phyloP scores from a whole-genome alignment of 106 monocot genomes.

The Platanthera guangdongensis region DNA sequence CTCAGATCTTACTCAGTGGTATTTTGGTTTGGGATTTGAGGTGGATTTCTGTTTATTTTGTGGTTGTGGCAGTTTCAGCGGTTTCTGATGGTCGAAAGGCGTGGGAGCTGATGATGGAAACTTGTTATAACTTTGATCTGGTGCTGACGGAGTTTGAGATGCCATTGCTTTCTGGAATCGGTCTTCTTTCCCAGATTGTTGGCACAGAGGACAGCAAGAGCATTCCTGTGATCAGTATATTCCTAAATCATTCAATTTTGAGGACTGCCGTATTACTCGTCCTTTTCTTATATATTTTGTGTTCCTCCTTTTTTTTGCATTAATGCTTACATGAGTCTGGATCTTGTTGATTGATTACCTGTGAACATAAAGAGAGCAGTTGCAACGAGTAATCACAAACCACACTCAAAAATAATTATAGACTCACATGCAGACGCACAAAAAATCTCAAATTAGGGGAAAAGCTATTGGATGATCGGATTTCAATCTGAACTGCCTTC shows the following conservation, averaged over 20 bases:
- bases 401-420: too few species aligned
- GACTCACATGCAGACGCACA: too few species aligned
- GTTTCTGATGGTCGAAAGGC: slow-evolving; percentile 80
- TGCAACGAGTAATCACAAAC: too few species aligned
- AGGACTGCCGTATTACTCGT: background rate
- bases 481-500: too few species aligned
- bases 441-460: too few species aligned
- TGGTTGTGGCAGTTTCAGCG: slow-evolving; percentile 38
- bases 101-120: slow-evolving; percentile 69
- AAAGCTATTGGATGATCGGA: too few species aligned
- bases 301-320: background rate
- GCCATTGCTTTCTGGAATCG: slow-evolving; percentile 70
- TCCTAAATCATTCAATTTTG: background rate
- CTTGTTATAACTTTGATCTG: slow-evolving; percentile 48
- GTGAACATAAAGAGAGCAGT: too few species aligned
- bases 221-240: slow-evolving; percentile 84
- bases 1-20: background rate
- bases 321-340: background rate
- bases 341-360: too few species aligned
- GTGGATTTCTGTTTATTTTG: background rate
- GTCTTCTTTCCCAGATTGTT: slow-evolving; percentile 50
- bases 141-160: slow-evolving; percentile 67
- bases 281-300: background rate
- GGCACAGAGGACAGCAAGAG: slow-evolving; percentile 48
- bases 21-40: background rate